Conservation (phyloP, 768 basidiomycete genomes). For the Russula vinacea region DNA sequence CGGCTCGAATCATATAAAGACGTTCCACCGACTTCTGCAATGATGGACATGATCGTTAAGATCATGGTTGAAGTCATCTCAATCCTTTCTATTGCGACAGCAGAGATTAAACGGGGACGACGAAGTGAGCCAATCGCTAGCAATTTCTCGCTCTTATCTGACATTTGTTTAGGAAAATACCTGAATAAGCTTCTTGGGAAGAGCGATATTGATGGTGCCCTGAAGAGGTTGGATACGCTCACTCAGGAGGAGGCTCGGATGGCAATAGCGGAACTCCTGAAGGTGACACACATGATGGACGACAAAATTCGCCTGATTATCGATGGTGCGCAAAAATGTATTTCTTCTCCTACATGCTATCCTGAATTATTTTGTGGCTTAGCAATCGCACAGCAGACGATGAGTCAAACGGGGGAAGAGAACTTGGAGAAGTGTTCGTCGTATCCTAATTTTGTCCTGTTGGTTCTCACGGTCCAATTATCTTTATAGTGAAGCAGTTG, state of each 20-base stretch:
- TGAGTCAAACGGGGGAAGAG: not conserved
- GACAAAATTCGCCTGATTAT: not conserved
- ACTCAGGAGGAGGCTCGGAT: conserved; percentile 11
- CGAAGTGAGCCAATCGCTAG: not conserved
- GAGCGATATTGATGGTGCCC: not conserved
- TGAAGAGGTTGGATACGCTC: not conserved
- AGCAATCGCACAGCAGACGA: not conserved
- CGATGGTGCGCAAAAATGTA: not conserved
- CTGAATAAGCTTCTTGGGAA: not conserved
- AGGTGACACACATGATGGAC: not conserved
- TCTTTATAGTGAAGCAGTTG: not conserved
- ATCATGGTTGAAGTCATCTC: conserved; percentile 7
- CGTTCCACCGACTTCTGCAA: not conserved
- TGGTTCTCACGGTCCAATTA: not conserved
- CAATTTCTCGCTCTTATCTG: not conserved
- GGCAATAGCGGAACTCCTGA: not conserved
- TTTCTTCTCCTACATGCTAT: not conserved
- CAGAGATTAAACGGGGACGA: not conserved
- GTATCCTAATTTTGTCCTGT: not conserved
- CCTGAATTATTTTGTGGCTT: not conserved
- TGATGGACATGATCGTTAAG: not conserved
- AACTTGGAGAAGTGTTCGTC: conserved; percentile 3
- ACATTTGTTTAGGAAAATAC: not conserved
- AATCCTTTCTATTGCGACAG: conserved; percentile 5
- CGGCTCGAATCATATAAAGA: conserved; percentile 6